A percentile compares a stretch with the other conserved stretches of the same genome.
phyloP scores from a whole-genome alignment of 2,329 filamentous ascomycete genomes.

The Pyricularia pennisetigena region DNA sequence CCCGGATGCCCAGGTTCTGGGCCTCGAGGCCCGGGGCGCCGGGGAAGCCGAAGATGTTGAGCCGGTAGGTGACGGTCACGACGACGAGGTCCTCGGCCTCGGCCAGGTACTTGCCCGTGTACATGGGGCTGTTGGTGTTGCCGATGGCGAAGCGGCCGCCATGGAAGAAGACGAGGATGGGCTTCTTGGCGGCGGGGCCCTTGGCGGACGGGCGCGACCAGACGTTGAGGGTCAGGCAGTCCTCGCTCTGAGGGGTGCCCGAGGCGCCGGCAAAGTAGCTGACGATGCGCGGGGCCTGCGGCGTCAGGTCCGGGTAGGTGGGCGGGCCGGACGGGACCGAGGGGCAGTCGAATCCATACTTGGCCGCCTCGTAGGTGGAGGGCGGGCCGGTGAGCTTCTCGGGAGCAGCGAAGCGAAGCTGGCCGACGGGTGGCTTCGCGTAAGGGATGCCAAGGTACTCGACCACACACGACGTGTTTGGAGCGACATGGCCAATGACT shows the following conservation, averaged over 20 bases:
- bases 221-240: slow-evolving; percentile 13
- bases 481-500: background rate
- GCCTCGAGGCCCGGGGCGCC: slow-evolving; percentile 14
- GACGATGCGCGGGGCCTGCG: background rate
- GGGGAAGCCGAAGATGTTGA: slow-evolving; percentile 32
- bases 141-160: slow-evolving; percentile 11
- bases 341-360: background rate
- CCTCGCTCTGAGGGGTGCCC: background rate
- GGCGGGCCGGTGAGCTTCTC: slow-evolving; percentile 46
- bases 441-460: slow-evolving; percentile 53
- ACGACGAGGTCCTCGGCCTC: slow-evolving; percentile 22
- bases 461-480: background rate
- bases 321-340: background rate
- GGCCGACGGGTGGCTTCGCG: slow-evolving; percentile 57
- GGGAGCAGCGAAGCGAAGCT: slow-evolving; percentile 60
- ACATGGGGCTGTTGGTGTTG: slow-evolving; percentile 25
- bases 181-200: background rate
- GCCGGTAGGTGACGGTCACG: slow-evolving; percentile 35
- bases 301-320: background rate
- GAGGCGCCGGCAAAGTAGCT: background rate
- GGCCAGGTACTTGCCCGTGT: slow-evolving; percentile 32
- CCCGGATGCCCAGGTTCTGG: slow-evolving; percentile 35
- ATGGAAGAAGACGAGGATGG: background rate
- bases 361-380: slow-evolving; percentile 52
- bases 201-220: background rate